Evolutionary conservation across 257 asterid genomes (phyloP).

Genomic region (Cinchona pubescens): DNA sequence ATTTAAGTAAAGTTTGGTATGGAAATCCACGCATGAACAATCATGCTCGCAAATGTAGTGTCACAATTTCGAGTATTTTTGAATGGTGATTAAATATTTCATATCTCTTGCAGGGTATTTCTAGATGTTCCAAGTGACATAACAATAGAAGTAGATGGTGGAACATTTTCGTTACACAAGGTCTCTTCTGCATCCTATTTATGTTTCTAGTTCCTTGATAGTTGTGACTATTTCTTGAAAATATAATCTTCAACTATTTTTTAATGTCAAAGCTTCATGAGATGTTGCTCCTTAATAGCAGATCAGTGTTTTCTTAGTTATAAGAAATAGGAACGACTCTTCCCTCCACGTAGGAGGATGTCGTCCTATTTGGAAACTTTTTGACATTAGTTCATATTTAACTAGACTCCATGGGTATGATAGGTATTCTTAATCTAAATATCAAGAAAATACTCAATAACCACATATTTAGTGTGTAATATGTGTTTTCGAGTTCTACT

Average conservation of each 20-base stretch:
- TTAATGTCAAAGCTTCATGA: neutral
- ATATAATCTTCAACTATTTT: neutral
- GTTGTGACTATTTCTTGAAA: neutral
- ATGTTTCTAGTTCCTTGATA: neutral
- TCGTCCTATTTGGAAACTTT: neutral
- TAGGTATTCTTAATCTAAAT: neutral
- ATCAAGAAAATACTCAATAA: neutral
- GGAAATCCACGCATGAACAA: too few relatives aligned
- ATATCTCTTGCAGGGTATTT: conserved; percentile 61
- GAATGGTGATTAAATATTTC: conserved; percentile 6
- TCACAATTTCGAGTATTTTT: neutral
- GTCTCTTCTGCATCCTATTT: conserved; percentile 27
- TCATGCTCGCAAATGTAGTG: too few relatives aligned
- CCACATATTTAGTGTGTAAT: neutral
- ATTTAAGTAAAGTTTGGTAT: too few relatives aligned
- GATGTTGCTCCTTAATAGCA: neutral
- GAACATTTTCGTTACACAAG: conserved; percentile 77
- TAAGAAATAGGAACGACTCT: neutral
- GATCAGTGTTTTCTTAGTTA: conserved; percentile 1
- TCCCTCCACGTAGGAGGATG: neutral
- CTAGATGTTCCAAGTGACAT: conserved; percentile 95
- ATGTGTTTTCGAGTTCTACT: neutral
- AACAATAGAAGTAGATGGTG: conserved; percentile 73
- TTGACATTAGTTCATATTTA: neutral
- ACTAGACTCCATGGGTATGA: neutral